Evolutionary conservation across 1,284 basidiomycete species (phyloP), one percentile per base, ranked within the genome.

Genomic region (Tilletia caries): DNA sequence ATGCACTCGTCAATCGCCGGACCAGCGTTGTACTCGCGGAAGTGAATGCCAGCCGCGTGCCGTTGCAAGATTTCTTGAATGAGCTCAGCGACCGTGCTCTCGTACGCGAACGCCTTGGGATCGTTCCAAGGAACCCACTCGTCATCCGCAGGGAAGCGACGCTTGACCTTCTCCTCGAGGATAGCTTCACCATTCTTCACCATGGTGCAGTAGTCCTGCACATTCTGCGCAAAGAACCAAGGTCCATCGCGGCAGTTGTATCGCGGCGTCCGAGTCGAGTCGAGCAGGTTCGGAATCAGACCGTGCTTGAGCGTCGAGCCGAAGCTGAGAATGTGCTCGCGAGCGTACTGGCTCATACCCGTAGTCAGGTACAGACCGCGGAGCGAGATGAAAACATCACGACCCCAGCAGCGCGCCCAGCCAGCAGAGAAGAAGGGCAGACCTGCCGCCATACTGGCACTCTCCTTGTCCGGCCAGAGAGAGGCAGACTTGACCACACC

Each of bases 211-310:
- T 97, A 98, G 84, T 98, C 94, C 82, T 98, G 95, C 69, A 98
- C 95, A 80, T 92, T 96, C 83, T 98, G 95, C 69, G 97, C 84
- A 91, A 98, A 96, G 92, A 94, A 98, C 95, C 94, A 96, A 33
- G 93, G 92, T 5, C 91, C 91, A 80, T 94, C 92, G 60, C 93
- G 89, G 10, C 92, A 95, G 80, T 95, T 95, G 82, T 94, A 95
- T 65, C 79, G 73, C 1, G 79, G 79, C 27, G 73, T 75, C 32
- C 70, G 69, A 27, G 74, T 76, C 15, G 76, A 78, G 70, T 80
- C 77, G 23, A 80, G 75, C 66, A 80, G 58, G 33, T 80, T 80
- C 2, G 79, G 79, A 46, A 80, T 80, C 69, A 80, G 68, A 27
- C 79, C 79, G 52, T 80, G 75, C 71, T 79, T 77, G 29, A 80